Base-by-base conservation (phyloP, 176 grass and related monocot genomes). In the Pontederia paniculata region DNA sequence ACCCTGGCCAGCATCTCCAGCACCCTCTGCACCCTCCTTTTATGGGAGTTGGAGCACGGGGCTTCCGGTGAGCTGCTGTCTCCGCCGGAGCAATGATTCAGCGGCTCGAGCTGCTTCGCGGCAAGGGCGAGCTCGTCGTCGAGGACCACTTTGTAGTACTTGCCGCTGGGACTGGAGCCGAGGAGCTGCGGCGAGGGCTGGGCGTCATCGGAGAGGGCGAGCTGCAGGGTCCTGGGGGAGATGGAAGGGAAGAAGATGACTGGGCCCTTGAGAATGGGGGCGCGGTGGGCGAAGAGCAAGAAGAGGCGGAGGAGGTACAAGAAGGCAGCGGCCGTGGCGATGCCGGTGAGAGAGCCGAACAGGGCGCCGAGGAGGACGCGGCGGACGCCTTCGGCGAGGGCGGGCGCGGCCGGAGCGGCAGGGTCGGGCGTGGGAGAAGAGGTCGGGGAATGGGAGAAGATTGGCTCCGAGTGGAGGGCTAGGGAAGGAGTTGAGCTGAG, bases 221-320 rank as follows among this genome's bases (percentile, higher is more conserved):
- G 51, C 37, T 80, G 78, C 55, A 99, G 70, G 49, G 82, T 75
- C 70, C 68, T 99, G 66, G 87, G 63, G 22, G 81, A 80, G 68
- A 99, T 93, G 63, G 90, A 83, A 17, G 94, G 94, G 59, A 69
- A 75, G 81, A 99, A 93, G 45, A 85, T 66, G 50, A 99, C 87
- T 2, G 94, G 80, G 9, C 94, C 94, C 64, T 67, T 80, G 67
- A 80, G 53, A 47, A 99, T 68, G 47, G 87, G 87, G n/a, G 70
- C 58, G 45, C 80, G 74, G 69, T 81, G 70, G 21, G 83, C 79
- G 50, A 80, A 88, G 12, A 99, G 58, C 74, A 99, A 74, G 41
- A 77, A 77, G 13, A 85, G 53, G 28, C 78, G 87, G 52, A 99
- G 71, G 48, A 79, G 65, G 71, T 78, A 88, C 44, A 99, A 87